A percentile compares a stretch with the other conserved stretches of the same genome.
phyloP scores from a whole-genome alignment of 805 yeast genomes.

The Kuraishia piskuri region DNA sequence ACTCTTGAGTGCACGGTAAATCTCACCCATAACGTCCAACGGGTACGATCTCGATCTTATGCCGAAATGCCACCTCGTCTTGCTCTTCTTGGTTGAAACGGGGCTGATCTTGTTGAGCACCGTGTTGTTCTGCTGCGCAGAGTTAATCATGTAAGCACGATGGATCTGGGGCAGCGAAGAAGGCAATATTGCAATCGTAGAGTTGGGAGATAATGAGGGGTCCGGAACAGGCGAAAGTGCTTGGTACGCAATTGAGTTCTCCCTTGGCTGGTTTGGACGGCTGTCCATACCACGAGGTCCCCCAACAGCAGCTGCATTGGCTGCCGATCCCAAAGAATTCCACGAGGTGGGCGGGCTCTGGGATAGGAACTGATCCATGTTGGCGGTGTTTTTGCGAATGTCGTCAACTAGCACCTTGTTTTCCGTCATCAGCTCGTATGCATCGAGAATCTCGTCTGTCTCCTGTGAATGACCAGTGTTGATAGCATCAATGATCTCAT shows the following conservation, averaged over 20 bases:
- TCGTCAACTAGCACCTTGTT: slow-evolving; percentile 64
- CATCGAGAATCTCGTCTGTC: slow-evolving; percentile 77
- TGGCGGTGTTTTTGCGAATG: slow-evolving; percentile 42
- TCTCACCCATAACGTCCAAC: slow-evolving; percentile 97
- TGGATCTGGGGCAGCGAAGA: slow-evolving; percentile 92
- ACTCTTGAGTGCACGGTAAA: slow-evolving; percentile 86
- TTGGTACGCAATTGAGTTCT: slow-evolving; percentile 21
- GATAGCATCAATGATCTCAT: slow-evolving; percentile 67
- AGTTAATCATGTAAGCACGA: slow-evolving; percentile 80
- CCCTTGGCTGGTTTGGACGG: slow-evolving; percentile 3
- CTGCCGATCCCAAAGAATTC: background rate
- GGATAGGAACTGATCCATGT: slow-evolving; percentile 49
- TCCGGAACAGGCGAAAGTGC: slow-evolving; percentile 35
- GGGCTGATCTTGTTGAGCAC: slow-evolving; percentile 28
- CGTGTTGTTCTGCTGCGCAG: slow-evolving; percentile 25
- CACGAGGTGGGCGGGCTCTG: slow-evolving; percentile 49
- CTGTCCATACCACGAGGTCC: slow-evolving; percentile 18
- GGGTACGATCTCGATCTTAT: slow-evolving; percentile 94
- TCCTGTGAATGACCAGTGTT: slow-evolving; percentile 29
- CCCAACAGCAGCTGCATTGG: slow-evolving; percentile 26
- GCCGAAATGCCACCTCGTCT: slow-evolving; percentile 98
- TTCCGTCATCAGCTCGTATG: slow-evolving; percentile 75
- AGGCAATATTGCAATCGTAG: slow-evolving; percentile 88
- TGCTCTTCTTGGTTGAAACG: slow-evolving; percentile 68
- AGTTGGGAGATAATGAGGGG: slow-evolving; percentile 47